Evolutionary conservation across 495 filamentous ascomycete genomes (phyloP), one percentile per base, ranked within the genome.

Genomic region (Aspergillus wentii): DNA sequence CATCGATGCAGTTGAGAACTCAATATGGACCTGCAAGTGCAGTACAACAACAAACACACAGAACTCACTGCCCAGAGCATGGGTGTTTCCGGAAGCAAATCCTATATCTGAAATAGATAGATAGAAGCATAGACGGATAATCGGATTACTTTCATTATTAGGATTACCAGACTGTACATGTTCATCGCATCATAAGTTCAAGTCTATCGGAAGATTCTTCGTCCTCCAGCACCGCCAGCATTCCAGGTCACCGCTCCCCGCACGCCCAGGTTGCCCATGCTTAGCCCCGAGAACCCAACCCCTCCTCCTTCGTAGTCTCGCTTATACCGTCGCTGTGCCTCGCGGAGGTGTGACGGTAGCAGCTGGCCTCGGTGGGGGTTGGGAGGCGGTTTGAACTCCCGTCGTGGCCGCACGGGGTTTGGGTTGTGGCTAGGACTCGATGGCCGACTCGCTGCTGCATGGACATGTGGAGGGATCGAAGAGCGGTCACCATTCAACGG

Each of bases 261-360:
- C 3, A 82, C 79, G 28, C 72, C 80, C 22, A 80, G 61, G 40
- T 83, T 78, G 55, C 85, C 83, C 42, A 85, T 56, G 61, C 80
- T 79, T 48, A 89, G 56, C 38, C 85, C 83, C 1, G 80, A 81
- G 31, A 88, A 76, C 3, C 85, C 82, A 5, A 83, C 84, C 10
- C 79, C 80, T 17, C 86, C 87, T 3, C 78, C 72, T 34, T 78
- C 69, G 10, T 69, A 61, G 50, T 82, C 71, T 30, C 75, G 74
- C 57, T 82, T 84, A 47, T 83, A 82, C 37, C 89, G 74, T 37
- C 87, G 71, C 17, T 84, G 62, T 8, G 86, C 86, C 57, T 95
- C 86, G 16, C 86, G 71, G 23, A 95, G 62, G 66, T 95, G 88
- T 38, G 88, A 80, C 0, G 89, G 88, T 17, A 85, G 73, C 29